phyloP scores from a whole-genome alignment of 2,329 filamentous ascomycete species.

The Ophiostoma ulmi region DNA sequence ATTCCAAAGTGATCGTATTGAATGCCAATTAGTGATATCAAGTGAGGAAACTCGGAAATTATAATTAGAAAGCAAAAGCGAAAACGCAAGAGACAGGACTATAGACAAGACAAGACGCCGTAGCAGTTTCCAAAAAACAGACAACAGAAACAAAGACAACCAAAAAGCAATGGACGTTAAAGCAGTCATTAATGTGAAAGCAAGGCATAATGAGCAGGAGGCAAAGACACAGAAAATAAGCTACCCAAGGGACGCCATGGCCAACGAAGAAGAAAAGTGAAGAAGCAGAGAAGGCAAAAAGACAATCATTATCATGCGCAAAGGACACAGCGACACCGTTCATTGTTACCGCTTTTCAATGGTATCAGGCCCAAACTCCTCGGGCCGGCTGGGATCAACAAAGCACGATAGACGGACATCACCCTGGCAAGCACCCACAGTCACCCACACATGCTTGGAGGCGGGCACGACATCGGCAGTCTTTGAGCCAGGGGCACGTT shows the following conservation, averaged over 20 bases:
- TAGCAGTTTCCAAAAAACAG: not conserved
- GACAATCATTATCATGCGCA: not conserved
- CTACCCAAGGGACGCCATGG: not conserved
- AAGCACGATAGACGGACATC: constrained; percentile 52
- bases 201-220: not conserved
- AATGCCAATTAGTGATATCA: constrained; percentile 3
- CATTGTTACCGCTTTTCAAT: constrained; percentile 39
- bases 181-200: constrained; percentile 2
- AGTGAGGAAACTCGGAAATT: not conserved
- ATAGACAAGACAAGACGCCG: not conserved
- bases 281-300: not conserved
- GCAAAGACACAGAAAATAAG: constrained; percentile 3
- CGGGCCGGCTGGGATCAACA: constrained; percentile 51
- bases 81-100: not conserved
- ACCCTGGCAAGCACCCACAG: constrained; percentile 58
- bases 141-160: not conserved
- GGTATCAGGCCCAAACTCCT: constrained; percentile 51
- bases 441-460: constrained; percentile 64
- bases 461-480: constrained; percentile 20
- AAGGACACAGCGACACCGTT: not conserved
- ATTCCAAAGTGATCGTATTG: not conserved
- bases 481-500: constrained; percentile 43
- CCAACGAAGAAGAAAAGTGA: not conserved
- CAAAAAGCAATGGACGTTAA: constrained; percentile 1
- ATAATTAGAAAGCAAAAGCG: not conserved